These are phyloP conservation scores for Ustilago nuda DNA, from an alignment of 1,284 basidiomycete species.

Conservation along the genomic window DNA sequence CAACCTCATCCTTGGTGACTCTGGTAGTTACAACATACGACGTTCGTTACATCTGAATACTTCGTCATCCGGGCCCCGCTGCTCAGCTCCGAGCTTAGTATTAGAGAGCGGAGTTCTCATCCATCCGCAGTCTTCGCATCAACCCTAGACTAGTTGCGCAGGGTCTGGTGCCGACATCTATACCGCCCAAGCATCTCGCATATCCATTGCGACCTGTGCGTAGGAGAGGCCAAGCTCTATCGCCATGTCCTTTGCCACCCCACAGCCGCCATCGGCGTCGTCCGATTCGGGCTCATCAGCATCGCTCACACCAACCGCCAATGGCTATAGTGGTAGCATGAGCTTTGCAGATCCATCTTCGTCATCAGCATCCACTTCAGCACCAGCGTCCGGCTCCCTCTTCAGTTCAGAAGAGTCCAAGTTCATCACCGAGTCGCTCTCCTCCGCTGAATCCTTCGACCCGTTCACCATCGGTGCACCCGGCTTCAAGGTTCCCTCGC, in stretches of 20 bases:
- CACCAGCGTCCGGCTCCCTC: constrained; percentile 35
- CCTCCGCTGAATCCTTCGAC: constrained; percentile 56
- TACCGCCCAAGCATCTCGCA: too few species aligned
- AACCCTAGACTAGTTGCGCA: not conserved
- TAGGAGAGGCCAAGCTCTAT: not conserved
- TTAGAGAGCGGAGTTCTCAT: not conserved
- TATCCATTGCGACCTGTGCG: too few species aligned
- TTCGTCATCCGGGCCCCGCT: too few species aligned
- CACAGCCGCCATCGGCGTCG: constrained; percentile 40
- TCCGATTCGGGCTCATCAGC: constrained; percentile 47
- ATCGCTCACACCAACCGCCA: constrained; percentile 41
- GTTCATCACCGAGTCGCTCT: constrained; percentile 60
- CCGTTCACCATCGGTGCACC: constrained; percentile 61
- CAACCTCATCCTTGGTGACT: not conserved
- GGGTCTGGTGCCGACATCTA: not conserved
- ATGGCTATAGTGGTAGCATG: constrained; percentile 25
- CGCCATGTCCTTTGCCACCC: constrained; percentile 40
- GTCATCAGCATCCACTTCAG: constrained; percentile 7
- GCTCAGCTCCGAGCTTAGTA: too few species aligned
- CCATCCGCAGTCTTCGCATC: not conserved
- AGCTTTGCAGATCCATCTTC: constrained; percentile 31
- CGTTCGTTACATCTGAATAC: too few species aligned
- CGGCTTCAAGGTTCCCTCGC: constrained; percentile 60
- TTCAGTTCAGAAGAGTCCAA: constrained; percentile 60
- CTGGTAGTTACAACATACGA: too few species aligned